Conservation (phyloP, 2,329 filamentous ascomycete genomes). For the Ceratocystis cubensis region DNA sequence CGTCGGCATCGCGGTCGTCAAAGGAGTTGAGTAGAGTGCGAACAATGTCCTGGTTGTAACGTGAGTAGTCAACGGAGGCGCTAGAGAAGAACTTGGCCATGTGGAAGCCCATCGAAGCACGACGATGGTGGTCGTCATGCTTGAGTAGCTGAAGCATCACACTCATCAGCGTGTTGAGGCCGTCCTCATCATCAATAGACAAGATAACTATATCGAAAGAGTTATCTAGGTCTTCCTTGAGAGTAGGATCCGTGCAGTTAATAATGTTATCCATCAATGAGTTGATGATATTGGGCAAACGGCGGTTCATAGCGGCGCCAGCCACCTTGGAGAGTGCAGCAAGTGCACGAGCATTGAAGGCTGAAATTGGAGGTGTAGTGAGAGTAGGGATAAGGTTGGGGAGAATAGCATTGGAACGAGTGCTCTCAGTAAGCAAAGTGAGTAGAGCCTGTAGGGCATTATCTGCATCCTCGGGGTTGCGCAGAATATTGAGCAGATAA, state of each 20-base stretch:
- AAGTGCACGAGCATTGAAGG: constrained; percentile 88
- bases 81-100: constrained; percentile 75
- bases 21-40: constrained; percentile 83
- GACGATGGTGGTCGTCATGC: constrained; percentile 78
- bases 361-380: constrained; percentile 75
- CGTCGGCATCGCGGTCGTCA: constrained; percentile 68
- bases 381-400: constrained; percentile 92
- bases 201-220: constrained; percentile 83
- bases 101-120: constrained; percentile 65
- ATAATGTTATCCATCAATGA: constrained; percentile 89
- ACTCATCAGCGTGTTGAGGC: constrained; percentile 90
- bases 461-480: constrained; percentile 73
- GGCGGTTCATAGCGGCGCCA: constrained; percentile 77
- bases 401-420: constrained; percentile 87
- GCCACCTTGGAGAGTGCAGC: constrained; percentile 90
- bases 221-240: constrained; percentile 58
- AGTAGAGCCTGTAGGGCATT: constrained; percentile 86
- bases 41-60: constrained; percentile 93
- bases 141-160: constrained; percentile 79
- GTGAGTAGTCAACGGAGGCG: constrained; percentile 75
- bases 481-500: constrained; percentile 77
- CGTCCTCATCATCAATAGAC: constrained; percentile 91
- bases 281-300: constrained; percentile 81
- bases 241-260: constrained; percentile 57
- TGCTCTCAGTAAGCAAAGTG: constrained; percentile 85